Conservation (phyloP, 176 grass and related monocot genomes). For the Guadua angustifolia region DNA sequence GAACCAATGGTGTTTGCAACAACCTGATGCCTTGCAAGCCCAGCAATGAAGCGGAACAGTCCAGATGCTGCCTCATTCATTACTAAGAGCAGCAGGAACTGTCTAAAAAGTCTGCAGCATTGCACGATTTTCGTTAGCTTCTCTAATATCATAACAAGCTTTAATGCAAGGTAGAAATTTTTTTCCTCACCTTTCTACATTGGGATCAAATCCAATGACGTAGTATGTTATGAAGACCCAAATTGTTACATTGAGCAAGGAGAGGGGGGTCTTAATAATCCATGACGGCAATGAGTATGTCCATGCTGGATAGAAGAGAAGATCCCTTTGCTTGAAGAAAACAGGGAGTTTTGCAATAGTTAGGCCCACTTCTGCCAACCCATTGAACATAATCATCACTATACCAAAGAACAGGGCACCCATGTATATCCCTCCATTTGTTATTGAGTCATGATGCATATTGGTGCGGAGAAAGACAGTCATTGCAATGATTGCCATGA, state of each 20-base stretch:
- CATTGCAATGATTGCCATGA: constrained; percentile 71
- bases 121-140: constrained; percentile 18
- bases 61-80: constrained; percentile 62
- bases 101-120: constrained; percentile 66
- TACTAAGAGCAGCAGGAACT: constrained; percentile 64
- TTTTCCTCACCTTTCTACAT: constrained; percentile 57
- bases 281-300: constrained; percentile 70
- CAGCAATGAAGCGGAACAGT: constrained; percentile 69
- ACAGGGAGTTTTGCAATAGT: constrained; percentile 71
- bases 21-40: constrained; percentile 64
- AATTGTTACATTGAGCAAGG: constrained; percentile 65
- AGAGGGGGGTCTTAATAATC: constrained; percentile 66
- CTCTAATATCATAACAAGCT: neutral
- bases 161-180: neutral
- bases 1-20: constrained; percentile 70
- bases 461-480: constrained; percentile 73
- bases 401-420: constrained; percentile 69
- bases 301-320: constrained; percentile 81
- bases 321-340: constrained; percentile 88
- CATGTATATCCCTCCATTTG: constrained; percentile 62
- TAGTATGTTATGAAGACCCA: constrained; percentile 84
- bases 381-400: constrained; percentile 74
- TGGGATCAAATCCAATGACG: constrained; percentile 80
- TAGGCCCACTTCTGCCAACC: constrained; percentile 69
- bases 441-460: constrained; percentile 47